Evolutionary conservation across 2,329 filamentous ascomycete species (phyloP).

Genomic region (Pseudocercospora vitis): DNA sequence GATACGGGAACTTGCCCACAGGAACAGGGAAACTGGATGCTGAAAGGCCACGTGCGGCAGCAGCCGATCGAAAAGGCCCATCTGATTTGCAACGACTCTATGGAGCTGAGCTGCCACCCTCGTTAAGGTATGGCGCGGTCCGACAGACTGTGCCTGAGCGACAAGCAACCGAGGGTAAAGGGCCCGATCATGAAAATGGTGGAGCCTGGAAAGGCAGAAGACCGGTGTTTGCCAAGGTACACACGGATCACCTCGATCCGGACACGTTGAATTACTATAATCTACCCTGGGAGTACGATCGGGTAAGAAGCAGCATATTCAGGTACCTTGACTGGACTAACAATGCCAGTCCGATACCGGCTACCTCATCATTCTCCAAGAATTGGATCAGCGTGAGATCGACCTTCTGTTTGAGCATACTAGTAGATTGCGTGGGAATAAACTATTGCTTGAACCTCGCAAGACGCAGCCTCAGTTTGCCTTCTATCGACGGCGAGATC

Average conservation of each 20-base stretch:
- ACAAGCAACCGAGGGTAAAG: constrained; percentile 9
- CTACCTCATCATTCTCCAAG: constrained; percentile 52
- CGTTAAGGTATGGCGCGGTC: background rate
- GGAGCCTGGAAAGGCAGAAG: no score
- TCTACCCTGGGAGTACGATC: constrained; percentile 50
- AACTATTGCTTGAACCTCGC: constrained; percentile 45
- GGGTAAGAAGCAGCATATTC: constrained; percentile 40
- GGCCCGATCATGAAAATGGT: no score
- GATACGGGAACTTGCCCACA: no score
- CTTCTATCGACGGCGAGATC: no score
- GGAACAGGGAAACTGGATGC: no score
- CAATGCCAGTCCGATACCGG: constrained; percentile 43
- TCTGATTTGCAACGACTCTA: background rate
- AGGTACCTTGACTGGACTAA: constrained; percentile 9
- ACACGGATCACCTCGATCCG: constrained; percentile 46
- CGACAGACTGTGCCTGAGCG: constrained; percentile 4
- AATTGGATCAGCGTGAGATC: constrained; percentile 50
- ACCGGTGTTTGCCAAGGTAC: constrained; percentile 51
- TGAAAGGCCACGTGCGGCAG: no score
- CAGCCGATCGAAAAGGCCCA: no score
- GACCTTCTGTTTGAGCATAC: constrained; percentile 54
- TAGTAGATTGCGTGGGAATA: constrained; percentile 43
- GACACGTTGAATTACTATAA: constrained; percentile 51
- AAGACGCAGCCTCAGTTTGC: no score
- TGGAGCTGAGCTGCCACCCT: background rate